phyloP scores from a whole-genome alignment of 2,329 filamentous ascomycete species.

The Colletotrichum acutatum region DNA sequence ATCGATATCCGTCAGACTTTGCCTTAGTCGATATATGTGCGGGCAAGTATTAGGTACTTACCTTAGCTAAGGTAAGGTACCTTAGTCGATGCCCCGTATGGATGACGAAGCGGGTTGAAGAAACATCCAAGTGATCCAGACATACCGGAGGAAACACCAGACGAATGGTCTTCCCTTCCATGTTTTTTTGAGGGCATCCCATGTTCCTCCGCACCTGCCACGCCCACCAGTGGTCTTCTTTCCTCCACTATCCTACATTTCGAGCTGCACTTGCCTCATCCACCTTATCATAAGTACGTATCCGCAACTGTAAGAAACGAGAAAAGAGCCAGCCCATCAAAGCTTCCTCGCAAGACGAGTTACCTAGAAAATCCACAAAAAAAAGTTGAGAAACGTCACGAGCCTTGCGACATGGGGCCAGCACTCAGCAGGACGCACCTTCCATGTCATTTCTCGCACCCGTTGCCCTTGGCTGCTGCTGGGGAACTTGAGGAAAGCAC shows the following conservation, averaged over 20 bases:
- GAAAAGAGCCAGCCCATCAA: neutral
- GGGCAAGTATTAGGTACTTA: no score
- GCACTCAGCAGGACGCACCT: neutral
- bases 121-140: no score
- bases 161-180: neutral
- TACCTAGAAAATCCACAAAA: neutral
- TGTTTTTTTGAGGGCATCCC: no score
- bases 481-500: neutral
- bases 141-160: no score
- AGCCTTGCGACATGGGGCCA: constrained; percentile 11
- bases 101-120: no score
- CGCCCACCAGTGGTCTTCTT: neutral
- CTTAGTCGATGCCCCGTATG: no score
- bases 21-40: no score
- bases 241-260: neutral
- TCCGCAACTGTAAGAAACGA: neutral
- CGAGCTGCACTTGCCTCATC: neutral
- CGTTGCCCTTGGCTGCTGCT: neutral
- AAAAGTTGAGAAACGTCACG: neutral
- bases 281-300: neutral
- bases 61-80: no score
- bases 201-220: neutral
- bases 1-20: neutral
- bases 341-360: neutral
- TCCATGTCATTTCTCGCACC: neutral